Evolutionary conservation across 768 basidiomycete species (phyloP).

Genomic region (Guyanaporus albipodus): DNA sequence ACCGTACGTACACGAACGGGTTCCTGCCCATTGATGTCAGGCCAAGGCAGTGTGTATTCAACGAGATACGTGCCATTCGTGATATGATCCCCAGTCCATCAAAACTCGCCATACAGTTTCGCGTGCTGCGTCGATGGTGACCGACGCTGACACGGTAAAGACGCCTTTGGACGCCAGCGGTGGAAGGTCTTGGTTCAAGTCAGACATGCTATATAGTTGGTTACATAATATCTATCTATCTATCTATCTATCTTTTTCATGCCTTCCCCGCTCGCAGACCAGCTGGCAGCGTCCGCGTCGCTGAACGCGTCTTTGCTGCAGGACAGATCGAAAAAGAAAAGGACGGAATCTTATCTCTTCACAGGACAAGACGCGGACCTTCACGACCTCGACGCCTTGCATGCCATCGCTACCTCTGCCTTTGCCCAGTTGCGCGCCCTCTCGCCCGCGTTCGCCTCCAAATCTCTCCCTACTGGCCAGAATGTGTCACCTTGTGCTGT

Average conservation of each 20-base stretch:
- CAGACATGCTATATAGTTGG: not conserved
- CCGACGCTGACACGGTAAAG: slow-evolving; percentile 44
- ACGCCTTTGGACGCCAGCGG: slow-evolving; percentile 40
- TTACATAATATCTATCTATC: slow-evolving; percentile 1
- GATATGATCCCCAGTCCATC: slow-evolving; percentile 58
- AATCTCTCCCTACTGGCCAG: slow-evolving; percentile 6
- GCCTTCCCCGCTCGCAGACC: slow-evolving; percentile 73
- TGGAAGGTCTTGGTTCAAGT: slow-evolving; percentile 30
- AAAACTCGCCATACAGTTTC: slow-evolving; percentile 61
- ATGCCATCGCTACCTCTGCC: slow-evolving; percentile 75
- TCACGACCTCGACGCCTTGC: slow-evolving; percentile 85
- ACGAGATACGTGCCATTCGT: slow-evolving; percentile 50
- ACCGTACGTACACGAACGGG: slow-evolving; percentile 53
- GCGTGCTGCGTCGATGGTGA: slow-evolving; percentile 55
- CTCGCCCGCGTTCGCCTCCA: slow-evolving; percentile 44
- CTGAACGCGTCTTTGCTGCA: slow-evolving; percentile 72
- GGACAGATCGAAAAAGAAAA: slow-evolving; percentile 57
- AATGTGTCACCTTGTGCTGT: slow-evolving; percentile 23
- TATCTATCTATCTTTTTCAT: slow-evolving; percentile 19
- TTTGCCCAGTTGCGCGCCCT: slow-evolving; percentile 67
- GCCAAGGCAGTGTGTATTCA: slow-evolving; percentile 1
- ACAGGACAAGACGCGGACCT: slow-evolving; percentile 74
- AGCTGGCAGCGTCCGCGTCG: slow-evolving; percentile 76
- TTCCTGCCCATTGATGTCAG: slow-evolving; percentile 44
- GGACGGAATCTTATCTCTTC: slow-evolving; percentile 83